Evolutionary conservation across 2,329 filamentous ascomycete genomes (phyloP).

Genomic region (Sporothrix sp.): DNA sequence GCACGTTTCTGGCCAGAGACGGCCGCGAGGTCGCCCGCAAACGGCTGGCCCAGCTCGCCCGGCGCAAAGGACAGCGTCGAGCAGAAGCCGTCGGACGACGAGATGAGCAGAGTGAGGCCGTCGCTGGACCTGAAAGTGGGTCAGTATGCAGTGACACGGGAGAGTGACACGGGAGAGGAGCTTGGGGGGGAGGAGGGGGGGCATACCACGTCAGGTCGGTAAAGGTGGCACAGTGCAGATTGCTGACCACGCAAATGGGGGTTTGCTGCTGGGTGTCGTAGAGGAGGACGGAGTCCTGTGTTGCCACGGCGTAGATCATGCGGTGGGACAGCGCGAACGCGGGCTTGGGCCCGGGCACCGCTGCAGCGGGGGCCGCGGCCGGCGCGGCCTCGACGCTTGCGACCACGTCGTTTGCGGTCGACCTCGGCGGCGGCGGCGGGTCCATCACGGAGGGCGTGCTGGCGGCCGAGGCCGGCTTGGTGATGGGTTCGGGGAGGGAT

Average conservation of each 20-base stretch:
- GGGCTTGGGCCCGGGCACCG: slow-evolving; percentile 50
- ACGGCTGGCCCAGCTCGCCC: slow-evolving; percentile 76
- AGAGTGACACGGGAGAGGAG: no score
- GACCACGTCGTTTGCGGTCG: not conserved
- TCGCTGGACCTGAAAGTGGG: slow-evolving; percentile 35
- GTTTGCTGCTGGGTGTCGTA: slow-evolving; percentile 97
- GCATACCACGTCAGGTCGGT: slow-evolving; percentile 92
- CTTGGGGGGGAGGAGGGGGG: no score
- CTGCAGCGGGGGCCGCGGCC: slow-evolving; percentile 41
- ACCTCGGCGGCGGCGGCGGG: slow-evolving; percentile 29
- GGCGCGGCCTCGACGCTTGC: slow-evolving; percentile 12
- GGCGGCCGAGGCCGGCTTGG: slow-evolving; percentile 51
- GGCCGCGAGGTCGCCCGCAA: slow-evolving; percentile 51
- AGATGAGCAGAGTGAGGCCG: slow-evolving; percentile 30
- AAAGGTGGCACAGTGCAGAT: slow-evolving; percentile 93
- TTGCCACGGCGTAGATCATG: slow-evolving; percentile 93
- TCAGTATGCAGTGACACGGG: no score
- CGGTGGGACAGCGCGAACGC: slow-evolving; percentile 84
- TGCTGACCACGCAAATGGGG: slow-evolving; percentile 89
- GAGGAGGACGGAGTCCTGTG: slow-evolving; percentile 85
- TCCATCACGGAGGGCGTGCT: slow-evolving; percentile 14
- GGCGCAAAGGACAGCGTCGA: slow-evolving; percentile 77
- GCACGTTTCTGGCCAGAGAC: not conserved
- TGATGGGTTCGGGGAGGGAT: slow-evolving; percentile 72
- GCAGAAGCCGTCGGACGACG: slow-evolving; percentile 95